phyloP scores from a whole-genome alignment of 1,284 basidiomycete genomes.

The Cryptococcus sp. region DNA sequence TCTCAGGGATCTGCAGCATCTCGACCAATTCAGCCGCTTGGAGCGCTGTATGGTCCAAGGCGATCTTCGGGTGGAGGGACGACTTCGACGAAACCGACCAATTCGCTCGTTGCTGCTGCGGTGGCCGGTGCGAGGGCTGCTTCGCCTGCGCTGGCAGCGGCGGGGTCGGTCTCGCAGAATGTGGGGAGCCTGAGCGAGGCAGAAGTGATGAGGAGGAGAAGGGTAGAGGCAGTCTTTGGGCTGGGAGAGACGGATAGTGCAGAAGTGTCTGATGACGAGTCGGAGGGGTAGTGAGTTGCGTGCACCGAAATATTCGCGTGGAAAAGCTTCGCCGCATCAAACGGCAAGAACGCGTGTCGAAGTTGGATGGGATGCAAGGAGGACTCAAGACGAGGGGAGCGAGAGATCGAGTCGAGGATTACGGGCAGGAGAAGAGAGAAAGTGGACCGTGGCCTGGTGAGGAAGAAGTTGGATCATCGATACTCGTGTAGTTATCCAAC shows the following conservation, averaged over 20 bases:
- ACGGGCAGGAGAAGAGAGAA: no score
- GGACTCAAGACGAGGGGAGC: no score
- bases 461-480: no score
- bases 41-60: constrained; percentile 2
- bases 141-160: constrained; percentile 34
- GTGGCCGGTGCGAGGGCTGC: constrained; percentile 38
- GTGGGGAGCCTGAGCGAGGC: constrained; percentile 61
- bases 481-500: no score
- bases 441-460: no score
- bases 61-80: constrained; percentile 1
- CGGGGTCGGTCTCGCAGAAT: constrained; percentile 48
- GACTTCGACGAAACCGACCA: constrained; percentile 8
- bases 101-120: constrained; percentile 33
- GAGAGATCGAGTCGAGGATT: no score
- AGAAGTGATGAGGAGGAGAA: constrained; percentile 69
- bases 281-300: background rate
- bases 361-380: no score
- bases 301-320: no score
- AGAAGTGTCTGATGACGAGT: constrained; percentile 20
- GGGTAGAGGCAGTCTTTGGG: constrained; percentile 51
- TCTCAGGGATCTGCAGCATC: background rate
- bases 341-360: no score
- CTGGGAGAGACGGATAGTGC: constrained; percentile 38
- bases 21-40: background rate
- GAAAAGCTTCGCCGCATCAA: no score